Conservation (phyloP, 768 basidiomycete species). For the Boletus pseudopeckii region DNA sequence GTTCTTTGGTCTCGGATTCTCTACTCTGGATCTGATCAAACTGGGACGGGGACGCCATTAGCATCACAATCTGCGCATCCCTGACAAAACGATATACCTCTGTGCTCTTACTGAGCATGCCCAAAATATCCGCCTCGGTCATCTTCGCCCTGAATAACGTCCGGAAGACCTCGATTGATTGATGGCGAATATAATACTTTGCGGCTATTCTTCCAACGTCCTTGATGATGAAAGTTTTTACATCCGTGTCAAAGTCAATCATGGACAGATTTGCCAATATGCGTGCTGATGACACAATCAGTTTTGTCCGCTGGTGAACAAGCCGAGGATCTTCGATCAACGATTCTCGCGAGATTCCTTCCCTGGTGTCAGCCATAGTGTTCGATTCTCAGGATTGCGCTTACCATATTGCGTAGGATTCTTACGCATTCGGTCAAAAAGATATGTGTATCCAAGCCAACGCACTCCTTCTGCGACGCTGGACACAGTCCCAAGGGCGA, state of each 20-base stretch:
- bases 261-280: constrained; percentile 70
- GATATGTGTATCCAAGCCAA: constrained; percentile 97
- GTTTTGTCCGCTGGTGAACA: constrained; percentile 60
- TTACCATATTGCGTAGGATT: constrained; percentile 85
- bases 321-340: constrained; percentile 70
- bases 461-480: constrained; percentile 81
- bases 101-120: constrained; percentile 83
- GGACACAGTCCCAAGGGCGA: constrained; percentile 90
- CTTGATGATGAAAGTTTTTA: constrained; percentile 65
- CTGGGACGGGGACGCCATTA: constrained; percentile 36
- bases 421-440: constrained; percentile 91
- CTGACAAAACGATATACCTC: constrained; percentile 53
- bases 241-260: constrained; percentile 68
- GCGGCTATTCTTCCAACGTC: constrained; percentile 95
- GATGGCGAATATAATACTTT: constrained; percentile 88
- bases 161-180: constrained; percentile 87
- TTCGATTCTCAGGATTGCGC: constrained; percentile 1
- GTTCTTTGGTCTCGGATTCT: constrained; percentile 83
- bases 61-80: neutral
- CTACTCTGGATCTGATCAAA: constrained; percentile 94
- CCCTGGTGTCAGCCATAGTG: neutral
- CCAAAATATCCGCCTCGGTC: constrained; percentile 90
- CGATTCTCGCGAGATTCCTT: constrained; percentile 74
- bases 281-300: constrained; percentile 64
- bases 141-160: constrained; percentile 71